Evolutionary conservation across 441 rosid species (phyloP).

Genomic region (Gossypium armourianum): DNA sequence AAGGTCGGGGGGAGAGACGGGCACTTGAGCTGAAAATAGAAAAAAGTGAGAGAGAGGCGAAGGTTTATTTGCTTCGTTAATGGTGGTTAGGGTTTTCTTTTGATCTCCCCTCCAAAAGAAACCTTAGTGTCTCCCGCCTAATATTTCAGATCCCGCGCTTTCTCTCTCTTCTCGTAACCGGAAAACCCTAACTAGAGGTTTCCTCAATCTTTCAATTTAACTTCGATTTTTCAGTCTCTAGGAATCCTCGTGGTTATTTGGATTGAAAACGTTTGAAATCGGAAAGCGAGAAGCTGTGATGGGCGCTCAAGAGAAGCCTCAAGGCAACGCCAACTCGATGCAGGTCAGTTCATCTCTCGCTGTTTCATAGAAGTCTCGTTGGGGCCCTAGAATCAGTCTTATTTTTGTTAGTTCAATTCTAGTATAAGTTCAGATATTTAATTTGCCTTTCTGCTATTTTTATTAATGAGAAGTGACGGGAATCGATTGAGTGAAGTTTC

Average conservation of each 20-base stretch:
- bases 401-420: background rate
- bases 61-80: conserved; percentile 29
- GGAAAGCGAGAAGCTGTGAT: conserved; percentile 31
- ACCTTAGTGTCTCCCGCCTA: conserved; percentile 30
- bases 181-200: conserved; percentile 54
- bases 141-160: conserved; percentile 13
- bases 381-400: conserved; percentile 19
- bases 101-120: conserved; percentile 24
- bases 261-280: conserved; percentile 27
- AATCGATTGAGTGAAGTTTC: background rate
- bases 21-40: conserved; percentile 28
- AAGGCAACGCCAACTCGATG: conserved; percentile 62
- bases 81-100: conserved; percentile 52
- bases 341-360: conserved; percentile 45
- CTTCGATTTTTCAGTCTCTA: conserved; percentile 11
- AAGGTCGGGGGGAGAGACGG: conserved; percentile 32
- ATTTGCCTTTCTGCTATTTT: background rate
- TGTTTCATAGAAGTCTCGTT: conserved; percentile 2
- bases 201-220: background rate
- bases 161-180: conserved; percentile 18
- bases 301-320: conserved; percentile 82
- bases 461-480: background rate
- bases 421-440: background rate
- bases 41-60: conserved; percentile 21
- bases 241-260: conserved; percentile 18